Evolutionary conservation across 2,329 filamentous ascomycete genomes (phyloP).

Genomic region (Exophiala spinifera): DNA sequence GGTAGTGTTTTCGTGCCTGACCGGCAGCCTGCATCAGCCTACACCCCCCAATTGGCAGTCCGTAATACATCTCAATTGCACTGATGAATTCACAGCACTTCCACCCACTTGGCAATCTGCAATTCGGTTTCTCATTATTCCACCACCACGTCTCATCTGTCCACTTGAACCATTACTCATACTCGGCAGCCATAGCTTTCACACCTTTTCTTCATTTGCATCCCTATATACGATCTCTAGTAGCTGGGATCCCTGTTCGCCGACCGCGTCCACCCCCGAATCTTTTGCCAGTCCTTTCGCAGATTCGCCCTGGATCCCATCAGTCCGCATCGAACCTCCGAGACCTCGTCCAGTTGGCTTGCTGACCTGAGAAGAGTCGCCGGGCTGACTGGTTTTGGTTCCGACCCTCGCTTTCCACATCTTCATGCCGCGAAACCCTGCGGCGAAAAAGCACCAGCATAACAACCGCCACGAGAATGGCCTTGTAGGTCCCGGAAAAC

Average conservation of each 20-base stretch:
- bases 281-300: constrained; percentile 1
- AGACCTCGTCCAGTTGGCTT: constrained; percentile 29
- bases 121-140: neutral
- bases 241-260: neutral
- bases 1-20: neutral
- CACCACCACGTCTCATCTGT: neutral
- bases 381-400: constrained; percentile 31
- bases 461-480: constrained; percentile 83
- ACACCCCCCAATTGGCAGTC: neutral
- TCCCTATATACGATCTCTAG: neutral
- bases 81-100: neutral
- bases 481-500: constrained; percentile 73
- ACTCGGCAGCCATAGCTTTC: constrained; percentile 2
- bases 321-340: constrained; percentile 4
- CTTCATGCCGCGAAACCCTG: constrained; percentile 51
- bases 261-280: constrained; percentile 2
- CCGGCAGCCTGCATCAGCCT: neutral
- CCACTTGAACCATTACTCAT: neutral
- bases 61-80: no score
- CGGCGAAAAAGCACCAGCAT: constrained; percentile 59
- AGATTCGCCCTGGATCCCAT: constrained; percentile 5
- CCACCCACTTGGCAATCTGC: neutral
- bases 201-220: constrained; percentile 8
- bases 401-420: constrained; percentile 16
- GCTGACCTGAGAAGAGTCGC: constrained; percentile 28